phyloP scores from a whole-genome alignment of 139 green algal species.

The Coccomyxa sp. region DNA sequence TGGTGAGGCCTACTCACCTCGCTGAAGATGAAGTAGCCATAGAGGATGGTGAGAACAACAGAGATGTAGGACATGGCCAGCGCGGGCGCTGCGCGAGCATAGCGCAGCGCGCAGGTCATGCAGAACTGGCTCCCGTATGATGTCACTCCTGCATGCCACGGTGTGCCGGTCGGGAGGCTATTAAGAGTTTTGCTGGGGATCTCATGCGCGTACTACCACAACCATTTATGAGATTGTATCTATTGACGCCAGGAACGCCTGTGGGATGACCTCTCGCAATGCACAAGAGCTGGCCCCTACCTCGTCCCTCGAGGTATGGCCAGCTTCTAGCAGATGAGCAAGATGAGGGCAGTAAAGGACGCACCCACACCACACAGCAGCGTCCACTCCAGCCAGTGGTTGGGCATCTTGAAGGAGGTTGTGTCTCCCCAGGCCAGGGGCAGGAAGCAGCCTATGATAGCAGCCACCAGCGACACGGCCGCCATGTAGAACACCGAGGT shows the following conservation, averaged over 20 bases:
- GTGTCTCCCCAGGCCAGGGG: not conserved
- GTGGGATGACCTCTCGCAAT: not conserved
- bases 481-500: constrained; percentile 28
- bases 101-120: constrained; percentile 29
- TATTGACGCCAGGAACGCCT: not conserved
- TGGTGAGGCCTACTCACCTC: constrained; percentile 10
- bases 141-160: constrained; percentile 23
- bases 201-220: no score
- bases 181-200: no score
- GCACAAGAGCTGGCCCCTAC: not conserved
- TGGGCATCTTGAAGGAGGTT: constrained; percentile 4
- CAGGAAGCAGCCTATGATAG: constrained; percentile 4
- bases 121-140: constrained; percentile 35
- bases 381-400: constrained; percentile 7
- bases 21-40: constrained; percentile 25
- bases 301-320: no score
- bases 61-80: constrained; percentile 35
- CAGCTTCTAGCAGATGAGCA: no score
- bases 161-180: no score
- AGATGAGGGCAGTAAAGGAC: not conserved
- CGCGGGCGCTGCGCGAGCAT: constrained; percentile 20
- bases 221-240: no score
- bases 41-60: constrained; percentile 14
- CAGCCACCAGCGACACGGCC: constrained; percentile 10
- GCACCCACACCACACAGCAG: constrained; percentile 5